Base-by-base conservation (phyloP, 176 grass and related monocot genomes). In the Poa annua region DNA sequence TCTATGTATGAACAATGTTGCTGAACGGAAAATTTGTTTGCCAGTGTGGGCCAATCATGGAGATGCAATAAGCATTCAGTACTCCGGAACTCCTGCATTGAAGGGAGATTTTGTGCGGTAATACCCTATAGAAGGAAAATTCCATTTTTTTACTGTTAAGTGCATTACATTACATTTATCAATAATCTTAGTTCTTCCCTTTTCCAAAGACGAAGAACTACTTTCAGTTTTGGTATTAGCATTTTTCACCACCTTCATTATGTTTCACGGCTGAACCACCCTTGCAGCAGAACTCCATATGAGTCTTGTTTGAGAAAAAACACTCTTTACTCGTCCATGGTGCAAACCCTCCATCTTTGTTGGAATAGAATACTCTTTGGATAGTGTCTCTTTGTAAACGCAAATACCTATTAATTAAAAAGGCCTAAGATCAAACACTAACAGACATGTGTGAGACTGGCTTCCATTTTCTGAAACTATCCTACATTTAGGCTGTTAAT, bases 41-140 rank as follows among this genome's bases (percentile, higher is more conserved):
- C 85, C 76, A 99, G 96, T 99, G 87, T 99, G 96, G 93, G 96
- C 93, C 42, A 96, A 92, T 80, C 96, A 99, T 90, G 96, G 96
- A 84, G 96, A 99, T 93, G 91, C 90, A 80, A 92, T 99, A 88
- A 99, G 93, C 81, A 96, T 92, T 83, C 96, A 96, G 88, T 99
- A 99, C 83, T 99, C 96, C 29, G 96, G 96, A 70, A 99, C 96
- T 90, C 89, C 91, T 54, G 96, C 96, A 41, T 79, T 99, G 70
- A 99, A 99, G 75, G 96, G 96, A 87, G 96, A 99, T 89, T 99
- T 96, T 87, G 93, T 95, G 54, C 86, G 93, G 96, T 99, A 96
- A 86, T 74, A 71, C 81, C 79, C 19, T 88, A 19, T 78, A 45
- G n/a, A 76, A 55, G 0, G 36, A 72, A 74, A 41, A 13, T 35